These are phyloP conservation scores for Cunninghamia lanceolata DNA, from an alignment of 75 land plant species.

Conservation along the genomic window DNA sequence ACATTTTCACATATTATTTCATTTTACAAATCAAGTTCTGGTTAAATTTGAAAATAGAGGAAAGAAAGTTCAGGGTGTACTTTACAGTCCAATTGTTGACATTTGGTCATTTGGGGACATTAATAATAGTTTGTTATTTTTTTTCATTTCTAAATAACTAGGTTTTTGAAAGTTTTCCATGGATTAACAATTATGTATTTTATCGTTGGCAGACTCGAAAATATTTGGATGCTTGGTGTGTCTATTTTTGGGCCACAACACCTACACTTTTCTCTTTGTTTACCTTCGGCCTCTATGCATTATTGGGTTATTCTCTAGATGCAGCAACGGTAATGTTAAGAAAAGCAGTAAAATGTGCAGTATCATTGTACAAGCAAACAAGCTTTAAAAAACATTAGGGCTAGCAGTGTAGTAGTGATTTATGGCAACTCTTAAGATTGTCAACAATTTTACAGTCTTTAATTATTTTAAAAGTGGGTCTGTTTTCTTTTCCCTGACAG, in stretches of 20 bases:
- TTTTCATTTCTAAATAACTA: background rate
- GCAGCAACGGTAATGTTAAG: slow-evolving; percentile 74
- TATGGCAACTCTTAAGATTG: background rate
- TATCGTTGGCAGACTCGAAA: slow-evolving; percentile 61
- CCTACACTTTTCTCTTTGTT: slow-evolving; percentile 85
- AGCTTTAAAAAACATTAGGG: slow-evolving; percentile 5
- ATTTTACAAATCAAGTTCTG: background rate
- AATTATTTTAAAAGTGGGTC: background rate
- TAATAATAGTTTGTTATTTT: background rate
- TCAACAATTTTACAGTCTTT: background rate
- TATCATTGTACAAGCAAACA: background rate
- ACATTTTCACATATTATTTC: background rate
- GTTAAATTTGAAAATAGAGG: background rate
- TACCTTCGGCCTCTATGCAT: slow-evolving; percentile 78
- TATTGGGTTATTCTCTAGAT: slow-evolving; percentile 78
- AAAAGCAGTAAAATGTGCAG: background rate
- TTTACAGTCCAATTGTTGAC: background rate
- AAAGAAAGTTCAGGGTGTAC: background rate
- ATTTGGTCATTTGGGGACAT: background rate
- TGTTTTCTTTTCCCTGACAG: slow-evolving; percentile 29
- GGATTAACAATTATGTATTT: background rate
- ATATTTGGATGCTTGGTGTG: slow-evolving; percentile 98
- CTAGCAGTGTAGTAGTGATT: background rate
- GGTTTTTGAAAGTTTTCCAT: background rate
- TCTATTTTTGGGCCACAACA: slow-evolving; percentile 98